Base-by-base conservation (phyloP, 495 filamentous ascomycete genomes). In the Patellaria atrata region DNA sequence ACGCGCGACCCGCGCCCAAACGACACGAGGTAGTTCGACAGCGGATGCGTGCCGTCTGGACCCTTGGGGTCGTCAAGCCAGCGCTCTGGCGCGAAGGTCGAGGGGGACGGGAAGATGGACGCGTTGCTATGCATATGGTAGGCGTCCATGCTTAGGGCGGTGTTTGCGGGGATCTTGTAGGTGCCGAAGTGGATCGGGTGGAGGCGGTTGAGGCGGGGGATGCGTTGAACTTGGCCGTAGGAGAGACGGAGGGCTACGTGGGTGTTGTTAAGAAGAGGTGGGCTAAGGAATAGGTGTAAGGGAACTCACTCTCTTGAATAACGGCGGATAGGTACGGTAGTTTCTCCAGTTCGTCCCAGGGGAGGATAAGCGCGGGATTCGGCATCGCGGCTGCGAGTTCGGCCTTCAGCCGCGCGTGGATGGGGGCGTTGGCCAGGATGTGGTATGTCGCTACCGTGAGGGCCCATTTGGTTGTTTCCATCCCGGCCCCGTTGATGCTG, bases 321-420 rank as follows among this genome's bases (percentile, higher is more conserved):
- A 59, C 26, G 4, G 57, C 56, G 14, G 48, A 48, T 4, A 59
- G 36, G 20, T 56, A 59, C 1, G 52, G 47, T 19, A 55, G 18
- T 14, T 38, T 40, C 31, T 59, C 56, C 7, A 62, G 43, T 16
- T 48, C 37, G 2, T 33, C 33, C 45, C 54, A 52, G 6, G 42
- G 41, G 6, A 58, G 52, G 2, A 41, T 27, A 2, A 9, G 5
- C 4, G 39, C 7, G 7, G 39, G 22, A 22, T 47, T 38, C 4
- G 44, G 44, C 15, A 47, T 27, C 13, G 44, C 40, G 13, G 17
- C 22, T 2, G 35, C 28, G 19, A 47, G 44, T 10, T 38, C 44
- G 14, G 28, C 33, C 13, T 40, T 38, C 12, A 47, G 20, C 3
- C 33, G 33, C 12, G 17, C 18, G 14, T 47, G 22, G 7, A 54